phyloP scores from a whole-genome alignment of 139 green algal species.

The Coelastrella sp. region DNA sequence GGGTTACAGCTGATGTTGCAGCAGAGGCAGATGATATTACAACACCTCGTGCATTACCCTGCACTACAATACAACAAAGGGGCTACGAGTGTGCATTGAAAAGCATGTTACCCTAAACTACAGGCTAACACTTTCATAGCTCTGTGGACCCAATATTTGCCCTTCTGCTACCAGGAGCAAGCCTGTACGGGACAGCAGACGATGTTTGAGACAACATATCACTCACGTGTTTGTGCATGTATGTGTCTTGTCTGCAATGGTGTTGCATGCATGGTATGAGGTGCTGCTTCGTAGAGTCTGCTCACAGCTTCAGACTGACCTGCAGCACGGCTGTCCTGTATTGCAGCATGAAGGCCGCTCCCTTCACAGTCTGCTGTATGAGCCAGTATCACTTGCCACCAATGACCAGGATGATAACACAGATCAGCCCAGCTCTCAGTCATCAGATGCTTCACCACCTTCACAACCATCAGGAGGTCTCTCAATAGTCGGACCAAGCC shows the following conservation, averaged over 20 bases:
- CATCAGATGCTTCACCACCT: neutral
- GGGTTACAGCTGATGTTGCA: neutral
- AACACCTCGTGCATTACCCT: neutral
- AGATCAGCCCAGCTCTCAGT: no score
- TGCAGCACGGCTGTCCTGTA: neutral
- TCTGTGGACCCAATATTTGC: no score
- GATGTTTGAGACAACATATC: no score
- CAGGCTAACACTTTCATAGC: no score
- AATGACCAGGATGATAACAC: neutral
- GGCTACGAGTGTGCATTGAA: no score
- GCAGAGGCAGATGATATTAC: neutral
- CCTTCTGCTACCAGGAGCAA: no score
- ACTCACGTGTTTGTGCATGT: no score
- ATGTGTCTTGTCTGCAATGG: no score
- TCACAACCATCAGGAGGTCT: no score
- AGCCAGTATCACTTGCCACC: slow-evolving; percentile 11
- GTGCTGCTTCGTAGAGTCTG: neutral
- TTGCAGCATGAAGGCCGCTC: slow-evolving; percentile 70
- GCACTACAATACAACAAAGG: neutral
- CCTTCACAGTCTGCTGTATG: slow-evolving; percentile 82
- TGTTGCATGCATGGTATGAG: neutral
- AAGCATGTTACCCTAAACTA: no score
- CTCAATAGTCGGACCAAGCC: slow-evolving; percentile 66
- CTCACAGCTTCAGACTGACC: neutral
- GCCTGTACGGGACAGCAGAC: no score